These are phyloP conservation scores for Pyronema domesticum DNA, from an alignment of 495 filamentous ascomycete genomes.

Conservation along the genomic window DNA sequence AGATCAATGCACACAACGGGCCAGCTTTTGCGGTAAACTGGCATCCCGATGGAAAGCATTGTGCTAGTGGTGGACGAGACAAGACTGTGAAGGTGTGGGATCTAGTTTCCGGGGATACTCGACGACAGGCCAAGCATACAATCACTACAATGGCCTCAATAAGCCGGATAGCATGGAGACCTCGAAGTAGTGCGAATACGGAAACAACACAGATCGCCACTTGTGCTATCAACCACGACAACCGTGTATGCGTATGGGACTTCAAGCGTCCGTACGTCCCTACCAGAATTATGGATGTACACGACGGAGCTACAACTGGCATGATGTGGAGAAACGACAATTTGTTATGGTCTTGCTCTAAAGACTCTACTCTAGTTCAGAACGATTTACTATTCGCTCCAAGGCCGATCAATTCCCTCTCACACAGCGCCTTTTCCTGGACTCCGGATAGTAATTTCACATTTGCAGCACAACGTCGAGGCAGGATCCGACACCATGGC, in stretches of 20 bases:
- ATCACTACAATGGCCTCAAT: slow-evolving; percentile 45
- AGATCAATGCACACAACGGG: slow-evolving; percentile 69
- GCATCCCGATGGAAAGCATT: slow-evolving; percentile 86
- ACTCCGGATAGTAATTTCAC: slow-evolving; percentile 18
- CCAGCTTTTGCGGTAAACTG: slow-evolving; percentile 73
- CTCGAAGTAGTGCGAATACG: slow-evolving; percentile 29
- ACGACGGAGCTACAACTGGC: slow-evolving; percentile 51
- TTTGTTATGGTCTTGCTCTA: slow-evolving; percentile 77
- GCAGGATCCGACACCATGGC: slow-evolving; percentile 6
- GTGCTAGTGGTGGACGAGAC: slow-evolving; percentile 60
- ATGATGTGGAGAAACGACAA: slow-evolving; percentile 84
- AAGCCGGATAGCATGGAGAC: slow-evolving; percentile 68
- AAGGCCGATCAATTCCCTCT: slow-evolving; percentile 55
- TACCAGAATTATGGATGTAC: slow-evolving; percentile 64
- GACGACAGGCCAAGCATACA: slow-evolving; percentile 56
- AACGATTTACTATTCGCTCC: slow-evolving; percentile 70
- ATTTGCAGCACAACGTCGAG: slow-evolving; percentile 16
- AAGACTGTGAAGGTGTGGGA: slow-evolving; percentile 84
- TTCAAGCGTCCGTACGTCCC: slow-evolving; percentile 72
- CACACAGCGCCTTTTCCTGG: slow-evolving; percentile 42
- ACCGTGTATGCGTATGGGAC: slow-evolving; percentile 78
- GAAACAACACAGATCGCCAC: slow-evolving; percentile 44
- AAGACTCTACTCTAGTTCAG: slow-evolving; percentile 68
- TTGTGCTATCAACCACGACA: slow-evolving; percentile 47
- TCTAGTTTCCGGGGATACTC: slow-evolving; percentile 48